These are phyloP conservation scores for Bolboschoenoplectus hybrid DNA, from an alignment of 202 grass and related monocot genomes.

Conservation along the genomic window DNA sequence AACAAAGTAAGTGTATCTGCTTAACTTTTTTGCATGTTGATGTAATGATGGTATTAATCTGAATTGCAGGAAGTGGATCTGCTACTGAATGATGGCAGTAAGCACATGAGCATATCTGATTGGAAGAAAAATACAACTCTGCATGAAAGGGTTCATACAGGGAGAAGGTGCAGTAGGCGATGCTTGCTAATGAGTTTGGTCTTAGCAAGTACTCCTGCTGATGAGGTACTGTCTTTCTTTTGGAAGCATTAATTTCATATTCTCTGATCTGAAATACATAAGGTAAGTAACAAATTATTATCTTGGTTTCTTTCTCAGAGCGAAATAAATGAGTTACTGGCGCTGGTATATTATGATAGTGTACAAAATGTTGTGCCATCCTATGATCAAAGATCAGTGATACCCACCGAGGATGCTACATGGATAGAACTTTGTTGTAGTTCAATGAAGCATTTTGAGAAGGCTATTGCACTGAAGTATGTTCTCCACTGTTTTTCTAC, in stretches of 20 bases:
- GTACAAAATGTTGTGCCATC: constrained; percentile 92
- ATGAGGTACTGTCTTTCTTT: constrained; percentile 50
- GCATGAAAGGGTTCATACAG: constrained; percentile 80
- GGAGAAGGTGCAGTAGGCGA: constrained; percentile 77
- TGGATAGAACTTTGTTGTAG: constrained; percentile 79
- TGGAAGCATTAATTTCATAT: neutral
- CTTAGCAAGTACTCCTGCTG: constrained; percentile 54
- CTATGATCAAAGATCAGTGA: constrained; percentile 90
- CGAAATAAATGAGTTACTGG: constrained; percentile 84
- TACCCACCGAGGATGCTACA: constrained; percentile 79
- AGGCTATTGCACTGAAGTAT: constrained; percentile 90
- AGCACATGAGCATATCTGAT: constrained; percentile 90
- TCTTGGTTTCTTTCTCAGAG: constrained; percentile 54
- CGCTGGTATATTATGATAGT: constrained; percentile 92
- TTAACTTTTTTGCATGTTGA: constrained; percentile 33
- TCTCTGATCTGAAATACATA: constrained; percentile 38
- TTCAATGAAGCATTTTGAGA: constrained; percentile 94
- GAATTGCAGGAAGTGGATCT: constrained; percentile 81
- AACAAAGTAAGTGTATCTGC: constrained; percentile 19
- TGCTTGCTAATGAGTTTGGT: constrained; percentile 81
- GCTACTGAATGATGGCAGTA: constrained; percentile 95
- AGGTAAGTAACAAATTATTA: constrained; percentile 23
- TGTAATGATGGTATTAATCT: constrained; percentile 20
- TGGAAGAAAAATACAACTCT: constrained; percentile 78
- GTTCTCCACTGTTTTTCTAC: constrained; percentile 16